These are phyloP conservation scores for Sporothrix euskadiensis DNA, from an alignment of 2,329 filamentous ascomycete genomes.

Conservation along the genomic window DNA sequence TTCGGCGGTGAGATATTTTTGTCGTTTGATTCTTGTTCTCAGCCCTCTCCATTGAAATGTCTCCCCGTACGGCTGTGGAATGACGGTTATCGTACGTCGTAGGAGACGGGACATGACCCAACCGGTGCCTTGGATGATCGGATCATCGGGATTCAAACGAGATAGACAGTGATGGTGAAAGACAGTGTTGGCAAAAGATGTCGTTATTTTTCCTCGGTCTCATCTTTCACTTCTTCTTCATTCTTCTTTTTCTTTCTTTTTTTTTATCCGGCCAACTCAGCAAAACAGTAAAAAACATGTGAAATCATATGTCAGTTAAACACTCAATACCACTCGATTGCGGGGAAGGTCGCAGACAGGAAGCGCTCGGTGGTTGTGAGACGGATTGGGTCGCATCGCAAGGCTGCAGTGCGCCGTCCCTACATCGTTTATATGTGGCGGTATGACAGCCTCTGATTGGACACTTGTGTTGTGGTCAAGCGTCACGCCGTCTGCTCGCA, in stretches of 20 bases:
- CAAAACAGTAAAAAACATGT: neutral
- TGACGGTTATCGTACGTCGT: neutral
- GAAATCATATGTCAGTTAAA: neutral
- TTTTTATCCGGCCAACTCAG: too few relatives aligned
- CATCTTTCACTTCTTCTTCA: too few relatives aligned
- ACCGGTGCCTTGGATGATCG: neutral
- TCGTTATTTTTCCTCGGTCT: too few relatives aligned
- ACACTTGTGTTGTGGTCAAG: neutral
- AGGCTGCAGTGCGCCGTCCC: neutral
- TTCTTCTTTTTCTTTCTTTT: too few relatives aligned
- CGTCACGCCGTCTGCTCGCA: neutral
- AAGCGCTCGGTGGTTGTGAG: constrained; percentile 4
- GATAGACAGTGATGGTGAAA: neutral
- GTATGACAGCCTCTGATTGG: neutral
- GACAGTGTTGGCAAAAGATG: too few relatives aligned
- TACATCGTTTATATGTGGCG: neutral
- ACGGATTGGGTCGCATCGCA: neutral
- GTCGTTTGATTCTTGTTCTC: neutral
- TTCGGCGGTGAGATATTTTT: neutral
- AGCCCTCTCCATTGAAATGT: neutral
- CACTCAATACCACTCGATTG: neutral
- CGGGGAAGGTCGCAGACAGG: constrained; percentile 3
- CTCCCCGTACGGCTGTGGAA: neutral
- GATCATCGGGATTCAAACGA: neutral
- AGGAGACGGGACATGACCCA: neutral